A percentile compares a stretch with the other conserved stretches of the same genome.
Evolutionary conservation across 192 early-diverging fungal species (phyloP).

Genomic region (Backusella sp.): DNA sequence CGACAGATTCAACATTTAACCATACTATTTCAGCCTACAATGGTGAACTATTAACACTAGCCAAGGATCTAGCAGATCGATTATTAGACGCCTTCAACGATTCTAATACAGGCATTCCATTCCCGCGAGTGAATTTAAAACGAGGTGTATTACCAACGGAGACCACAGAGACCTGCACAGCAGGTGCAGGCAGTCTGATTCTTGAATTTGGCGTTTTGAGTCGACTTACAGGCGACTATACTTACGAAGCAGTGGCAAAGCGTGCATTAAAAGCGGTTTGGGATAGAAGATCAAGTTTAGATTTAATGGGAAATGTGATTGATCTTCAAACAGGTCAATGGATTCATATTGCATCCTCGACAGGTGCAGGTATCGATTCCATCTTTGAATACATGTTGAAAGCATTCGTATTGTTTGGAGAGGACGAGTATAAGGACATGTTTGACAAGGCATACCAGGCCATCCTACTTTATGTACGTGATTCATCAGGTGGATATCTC

Average conservation of each 20-base stretch:
- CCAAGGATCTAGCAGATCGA: conserved; percentile 80
- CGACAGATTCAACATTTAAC: conserved; percentile 60
- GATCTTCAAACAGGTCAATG: conserved; percentile 69
- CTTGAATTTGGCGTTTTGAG: conserved; percentile 93
- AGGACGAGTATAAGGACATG: conserved; percentile 66
- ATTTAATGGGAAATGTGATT: conserved; percentile 85
- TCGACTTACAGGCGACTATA: conserved; percentile 73
- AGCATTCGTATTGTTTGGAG: conserved; percentile 85
- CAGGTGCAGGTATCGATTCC: conserved; percentile 93
- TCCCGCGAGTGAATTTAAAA: conserved; percentile 77
- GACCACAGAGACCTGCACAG: conserved; percentile 74
- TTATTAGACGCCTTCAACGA: conserved; percentile 86
- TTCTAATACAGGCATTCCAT: conserved; percentile 82
- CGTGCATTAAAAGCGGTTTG: conserved; percentile 75
- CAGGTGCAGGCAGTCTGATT: conserved; percentile 86
- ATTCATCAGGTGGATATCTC: conserved; percentile 67
- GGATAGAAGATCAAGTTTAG: conserved; percentile 66
- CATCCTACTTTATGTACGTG: conserved; percentile 60
- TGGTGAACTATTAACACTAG: conserved; percentile 76
- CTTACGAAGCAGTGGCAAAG: conserved; percentile 73
- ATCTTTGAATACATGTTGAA: conserved; percentile 94
- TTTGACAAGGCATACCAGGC: conserved; percentile 76
- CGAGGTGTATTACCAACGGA: conserved; percentile 68
- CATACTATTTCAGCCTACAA: conserved; percentile 66
- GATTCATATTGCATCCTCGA: conserved; percentile 68